These are phyloP conservation scores for Chlamydomonas applanata DNA, from an alignment of 139 green algal species.

Conservation along the genomic window DNA sequence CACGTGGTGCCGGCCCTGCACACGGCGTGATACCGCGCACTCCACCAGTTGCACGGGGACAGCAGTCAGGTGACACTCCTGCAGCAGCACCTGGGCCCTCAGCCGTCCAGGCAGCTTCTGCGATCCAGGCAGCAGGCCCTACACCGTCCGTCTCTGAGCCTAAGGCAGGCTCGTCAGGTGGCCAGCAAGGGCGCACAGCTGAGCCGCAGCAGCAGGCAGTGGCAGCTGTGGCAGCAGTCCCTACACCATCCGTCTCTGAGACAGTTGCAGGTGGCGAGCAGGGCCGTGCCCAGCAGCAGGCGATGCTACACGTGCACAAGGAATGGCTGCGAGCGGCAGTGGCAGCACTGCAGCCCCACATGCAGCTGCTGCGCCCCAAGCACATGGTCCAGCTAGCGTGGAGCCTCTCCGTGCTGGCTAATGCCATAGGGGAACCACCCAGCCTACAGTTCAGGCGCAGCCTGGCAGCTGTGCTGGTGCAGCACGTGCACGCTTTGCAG, in stretches of 20 bases:
- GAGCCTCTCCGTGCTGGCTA: background rate
- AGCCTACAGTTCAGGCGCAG: background rate
- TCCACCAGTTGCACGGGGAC: too few species aligned
- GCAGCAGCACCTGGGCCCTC: too few species aligned
- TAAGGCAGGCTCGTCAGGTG: too few species aligned
- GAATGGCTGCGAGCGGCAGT: background rate
- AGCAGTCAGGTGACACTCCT: too few species aligned
- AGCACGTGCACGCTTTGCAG: background rate
- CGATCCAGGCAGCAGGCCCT: too few species aligned
- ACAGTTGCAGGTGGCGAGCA: background rate
- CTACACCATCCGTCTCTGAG: background rate
- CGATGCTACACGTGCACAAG: background rate
- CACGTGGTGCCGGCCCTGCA: too few species aligned
- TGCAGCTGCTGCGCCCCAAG: background rate
- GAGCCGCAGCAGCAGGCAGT: too few species aligned
- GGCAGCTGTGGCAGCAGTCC: background rate
- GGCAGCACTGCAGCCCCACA: background rate
- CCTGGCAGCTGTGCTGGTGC: background rate
- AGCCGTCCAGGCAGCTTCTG: too few species aligned
- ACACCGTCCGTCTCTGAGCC: too few species aligned
- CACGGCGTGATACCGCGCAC: too few species aligned
- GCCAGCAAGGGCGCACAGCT: too few species aligned
- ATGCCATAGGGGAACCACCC: background rate
- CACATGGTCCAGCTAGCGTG: background rate
- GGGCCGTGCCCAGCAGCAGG: background rate